A percentile compares a stretch with the other conserved stretches of the same genome.
These are phyloP conservation scores for Cryphonectria naterciae DNA, from an alignment of 2,329 filamentous ascomycete species.

Conservation along the genomic window DNA sequence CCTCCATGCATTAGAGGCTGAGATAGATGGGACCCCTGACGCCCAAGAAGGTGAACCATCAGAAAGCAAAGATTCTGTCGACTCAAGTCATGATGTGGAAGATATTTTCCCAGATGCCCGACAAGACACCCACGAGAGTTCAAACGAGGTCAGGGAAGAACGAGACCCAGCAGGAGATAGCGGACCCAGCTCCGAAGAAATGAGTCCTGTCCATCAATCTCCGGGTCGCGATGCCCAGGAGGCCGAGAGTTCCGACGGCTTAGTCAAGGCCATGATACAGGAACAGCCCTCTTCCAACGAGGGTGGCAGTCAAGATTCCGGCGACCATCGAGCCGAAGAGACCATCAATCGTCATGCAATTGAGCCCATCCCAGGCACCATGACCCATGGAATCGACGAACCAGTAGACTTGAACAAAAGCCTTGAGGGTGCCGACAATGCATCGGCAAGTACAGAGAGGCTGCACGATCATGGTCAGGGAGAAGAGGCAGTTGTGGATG, in stretches of 20 bases:
- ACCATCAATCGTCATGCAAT: slow-evolving; percentile 24
- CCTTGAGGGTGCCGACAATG: slow-evolving; percentile 11
- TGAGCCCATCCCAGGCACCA: slow-evolving; percentile 29
- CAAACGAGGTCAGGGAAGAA: neutral
- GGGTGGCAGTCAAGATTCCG: slow-evolving; percentile 9
- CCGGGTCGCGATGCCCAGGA: neutral
- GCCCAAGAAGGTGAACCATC: neutral
- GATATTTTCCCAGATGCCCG: neutral
- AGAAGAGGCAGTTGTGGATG: neutral
- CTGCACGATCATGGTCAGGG: neutral
- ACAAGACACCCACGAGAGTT: neutral
- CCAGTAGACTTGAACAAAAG: neutral
- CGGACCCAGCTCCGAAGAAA: neutral
- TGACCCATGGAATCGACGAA: slow-evolving; percentile 29
- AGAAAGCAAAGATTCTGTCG: neutral
- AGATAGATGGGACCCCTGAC: neutral
- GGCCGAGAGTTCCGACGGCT: neutral
- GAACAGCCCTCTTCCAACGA: slow-evolving; percentile 13
- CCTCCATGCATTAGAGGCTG: neutral
- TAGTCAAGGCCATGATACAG: slow-evolving; percentile 20
- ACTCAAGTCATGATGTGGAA: neutral
- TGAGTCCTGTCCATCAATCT: neutral
- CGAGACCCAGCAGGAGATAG: neutral
- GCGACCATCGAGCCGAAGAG: slow-evolving; percentile 20
- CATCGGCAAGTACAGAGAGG: neutral